Percentiles rank a stretch among this genome's conserved stretches.
phyloP scores from a whole-genome alignment of 495 filamentous ascomycete genomes.

The Hypoxylon subgilvum region DNA sequence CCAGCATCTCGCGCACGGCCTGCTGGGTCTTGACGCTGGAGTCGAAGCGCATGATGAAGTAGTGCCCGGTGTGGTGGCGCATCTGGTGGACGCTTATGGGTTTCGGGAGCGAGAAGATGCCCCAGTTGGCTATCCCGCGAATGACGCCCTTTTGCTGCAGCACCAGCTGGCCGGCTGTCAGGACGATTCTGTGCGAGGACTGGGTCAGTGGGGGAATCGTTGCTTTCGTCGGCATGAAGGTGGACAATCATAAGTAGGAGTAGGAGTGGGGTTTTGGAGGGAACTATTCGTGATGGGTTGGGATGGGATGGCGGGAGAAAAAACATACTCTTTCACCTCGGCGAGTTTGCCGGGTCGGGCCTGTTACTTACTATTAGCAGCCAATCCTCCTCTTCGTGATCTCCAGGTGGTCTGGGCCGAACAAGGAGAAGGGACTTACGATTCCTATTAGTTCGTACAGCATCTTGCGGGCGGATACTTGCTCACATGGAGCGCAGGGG shows the following conservation, averaged over 20 bases:
- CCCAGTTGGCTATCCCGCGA: slow-evolving; percentile 94
- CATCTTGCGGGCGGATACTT: slow-evolving; percentile 61
- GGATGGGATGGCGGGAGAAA: neutral
- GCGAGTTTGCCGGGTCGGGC: slow-evolving; percentile 84
- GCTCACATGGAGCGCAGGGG: slow-evolving; percentile 27
- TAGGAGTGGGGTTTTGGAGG: neutral
- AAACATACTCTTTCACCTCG: slow-evolving; percentile 90
- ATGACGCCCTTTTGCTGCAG: slow-evolving; percentile 87
- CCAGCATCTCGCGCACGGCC: slow-evolving; percentile 72
- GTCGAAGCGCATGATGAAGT: slow-evolving; percentile 98
- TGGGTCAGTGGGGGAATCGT: neutral
- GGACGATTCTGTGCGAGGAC: slow-evolving; percentile 71
- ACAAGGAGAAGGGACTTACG: slow-evolving; percentile 60
- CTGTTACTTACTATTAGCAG: slow-evolving; percentile 53
- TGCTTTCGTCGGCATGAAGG: neutral
- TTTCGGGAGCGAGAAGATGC: slow-evolving; percentile 80
- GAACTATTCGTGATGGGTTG: slow-evolving; percentile 1
- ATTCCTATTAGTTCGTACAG: slow-evolving; percentile 97
- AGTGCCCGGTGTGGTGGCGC: slow-evolving; percentile 81
- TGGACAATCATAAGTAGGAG: too few species aligned
- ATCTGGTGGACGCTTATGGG: slow-evolving; percentile 76
- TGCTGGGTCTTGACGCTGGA: slow-evolving; percentile 70
- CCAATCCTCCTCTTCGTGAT: slow-evolving; percentile 8
- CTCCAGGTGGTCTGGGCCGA: neutral
- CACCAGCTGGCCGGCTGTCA: slow-evolving; percentile 80